Base-by-base conservation (phyloP, 202 grass and related monocot species). In the Miscanthus sacchariflorus region DNA sequence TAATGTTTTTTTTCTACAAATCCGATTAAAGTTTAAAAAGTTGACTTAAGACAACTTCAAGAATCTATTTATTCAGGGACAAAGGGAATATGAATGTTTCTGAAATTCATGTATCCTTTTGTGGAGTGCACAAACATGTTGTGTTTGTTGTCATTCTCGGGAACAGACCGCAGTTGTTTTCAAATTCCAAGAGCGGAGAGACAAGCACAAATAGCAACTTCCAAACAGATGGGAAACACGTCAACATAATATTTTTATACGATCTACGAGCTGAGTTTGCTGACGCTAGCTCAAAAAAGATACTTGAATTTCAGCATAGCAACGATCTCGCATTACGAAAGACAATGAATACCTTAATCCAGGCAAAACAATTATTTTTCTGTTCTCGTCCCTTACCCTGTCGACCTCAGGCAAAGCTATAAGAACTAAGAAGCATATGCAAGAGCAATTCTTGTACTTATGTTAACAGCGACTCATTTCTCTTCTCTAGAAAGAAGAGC, bases 341-440 rank as follows among this genome's bases (percentile, higher is more conserved):
- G 9, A 72, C 72, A 25, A 58, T 30, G 18, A 70, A 77, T 54
- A 79, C 52, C 21, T 89, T 54, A 14, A 42, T 23, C 39, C 21
- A 15, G 36, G 12, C 56, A 67, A 30, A 72, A 75, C 13, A 40
- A 61, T 30, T 50, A 0, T 9, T 3, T 38, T 48, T 13, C 13
- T 79, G 7, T 42, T 66, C 9, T 27, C 2, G 10, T 66, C 9
- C 70, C 50, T 35, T 80, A 17, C 19, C 18, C 36, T 19, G 40
- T 17, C 48, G 48, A 50, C 48, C 30, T 43, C 12, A 87, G 48
- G 27, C 36, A 73, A 73, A 59, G 42, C 8, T 58, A 21, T 14
- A 35, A 49, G 68, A 13, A 63, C 21, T 24, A 24, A 64, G 68
- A 17, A 70, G 36, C 70, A 45, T 63, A 19, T 38, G 9, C 9